These are phyloP conservation scores for Scheffersomyces cryptocercus DNA, from an alignment of 1,139 yeast genomes.

Conservation along the genomic window DNA sequence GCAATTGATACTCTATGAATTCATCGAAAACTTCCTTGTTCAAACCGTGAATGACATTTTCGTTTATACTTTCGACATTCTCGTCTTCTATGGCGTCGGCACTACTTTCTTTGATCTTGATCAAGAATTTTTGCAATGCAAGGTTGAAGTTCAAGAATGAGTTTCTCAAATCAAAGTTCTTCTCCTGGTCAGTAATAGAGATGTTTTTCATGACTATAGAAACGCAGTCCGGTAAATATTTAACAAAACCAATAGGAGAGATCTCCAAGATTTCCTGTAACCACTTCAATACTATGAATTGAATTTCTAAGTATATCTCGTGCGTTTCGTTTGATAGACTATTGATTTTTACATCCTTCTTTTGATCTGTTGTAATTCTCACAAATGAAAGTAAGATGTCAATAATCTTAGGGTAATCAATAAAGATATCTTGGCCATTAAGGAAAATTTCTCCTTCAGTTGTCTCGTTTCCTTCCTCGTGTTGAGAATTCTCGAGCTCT, in stretches of 20 bases:
- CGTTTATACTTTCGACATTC: slow-evolving; percentile 9
- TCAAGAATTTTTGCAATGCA: slow-evolving; percentile 35
- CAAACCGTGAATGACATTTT: slow-evolving; percentile 29
- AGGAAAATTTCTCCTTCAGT: slow-evolving; percentile 57
- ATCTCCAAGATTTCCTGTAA: slow-evolving; percentile 70
- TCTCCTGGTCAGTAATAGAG: slow-evolving; percentile 38
- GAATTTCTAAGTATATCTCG: slow-evolving; percentile 69
- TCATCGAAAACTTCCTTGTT: slow-evolving; percentile 43
- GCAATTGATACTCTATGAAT: slow-evolving; percentile 40
- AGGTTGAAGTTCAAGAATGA: slow-evolving; percentile 38
- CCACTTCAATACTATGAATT: slow-evolving; percentile 83
- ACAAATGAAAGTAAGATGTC: slow-evolving; percentile 78
- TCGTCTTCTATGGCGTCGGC: slow-evolving; percentile 3
- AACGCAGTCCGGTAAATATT: slow-evolving; percentile 51
- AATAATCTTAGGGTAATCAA: slow-evolving; percentile 79
- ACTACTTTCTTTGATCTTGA: slow-evolving; percentile 22
- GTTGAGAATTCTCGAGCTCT: slow-evolving; percentile 1
- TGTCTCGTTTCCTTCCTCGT: slow-evolving; percentile 2
- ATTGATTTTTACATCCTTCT: slow-evolving; percentile 19
- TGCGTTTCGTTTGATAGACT: slow-evolving; percentile 40
- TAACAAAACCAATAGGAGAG: slow-evolving; percentile 74
- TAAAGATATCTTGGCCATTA: slow-evolving; percentile 84
- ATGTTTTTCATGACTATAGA: slow-evolving; percentile 39
- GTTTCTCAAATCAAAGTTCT: slow-evolving; percentile 41
- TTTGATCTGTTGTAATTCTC: slow-evolving; percentile 42